Base-by-base conservation (phyloP, 2,329 filamentous ascomycete genomes). In the Aplosporella prunicola region DNA sequence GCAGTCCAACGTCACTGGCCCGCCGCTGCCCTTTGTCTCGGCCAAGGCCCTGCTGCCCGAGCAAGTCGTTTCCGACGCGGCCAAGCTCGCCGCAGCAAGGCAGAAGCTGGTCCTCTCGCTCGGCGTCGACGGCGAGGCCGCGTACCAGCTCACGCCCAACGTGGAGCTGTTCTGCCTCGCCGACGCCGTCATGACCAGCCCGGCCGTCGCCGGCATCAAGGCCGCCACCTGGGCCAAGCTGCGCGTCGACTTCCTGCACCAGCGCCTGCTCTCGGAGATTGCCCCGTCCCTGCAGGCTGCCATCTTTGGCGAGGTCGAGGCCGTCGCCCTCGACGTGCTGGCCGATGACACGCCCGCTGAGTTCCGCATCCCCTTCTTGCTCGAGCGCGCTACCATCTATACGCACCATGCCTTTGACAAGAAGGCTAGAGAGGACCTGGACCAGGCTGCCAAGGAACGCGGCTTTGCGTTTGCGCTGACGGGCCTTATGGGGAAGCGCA, bases 1-100 rank as follows among this genome's bases (percentile, higher is more conserved):
- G 11, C 88, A 95, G 57, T 77, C 78, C 1, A 94, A 86, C 54
- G 82, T 93, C 37, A 94, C 88, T 3, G 88, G 88, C 0, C 88
- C 88, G 1, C 80, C 86, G 0, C 65, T 93, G n/a, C 62, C 67
- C 0, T 80, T 77, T 51, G 60, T 60, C 16, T 60, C 71, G 3
- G 61, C 69, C 3, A 60, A 69, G 9, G 45, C 63, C 2, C 45
- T 79, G 5, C 50, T 80, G 4, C 68, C 71, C 1, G 48, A 62
- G n/a, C 59, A 62, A 18, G 55, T 69, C 3, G 66, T 62, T 44
- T 45, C 45, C 3, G 51, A 61, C 40, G 28, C 45, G 2, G 40
- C 51, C 13, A 43, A 48, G 4, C 47, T 71, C 1, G 59, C 61
- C 28, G 52, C 57, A 1, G 51, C 79, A 11, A 67, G 72, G 38